Evolutionary conservation across 441 rosid genomes (phyloP).

Genomic region (Viola pubescens): DNA sequence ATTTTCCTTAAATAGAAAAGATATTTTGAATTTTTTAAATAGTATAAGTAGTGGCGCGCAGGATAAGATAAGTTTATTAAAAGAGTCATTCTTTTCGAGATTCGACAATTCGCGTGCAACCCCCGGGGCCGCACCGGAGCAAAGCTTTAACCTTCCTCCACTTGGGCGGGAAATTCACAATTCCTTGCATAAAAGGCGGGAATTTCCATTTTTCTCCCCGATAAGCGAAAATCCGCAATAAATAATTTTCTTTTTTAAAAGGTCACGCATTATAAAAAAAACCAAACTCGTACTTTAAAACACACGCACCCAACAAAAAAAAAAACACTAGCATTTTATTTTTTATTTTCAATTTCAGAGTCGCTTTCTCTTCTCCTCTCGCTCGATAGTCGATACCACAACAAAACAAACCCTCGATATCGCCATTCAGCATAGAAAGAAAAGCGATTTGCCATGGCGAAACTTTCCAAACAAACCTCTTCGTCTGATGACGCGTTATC

Average conservation of each 20-base stretch:
- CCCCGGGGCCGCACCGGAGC: no score
- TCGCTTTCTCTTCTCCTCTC: not conserved
- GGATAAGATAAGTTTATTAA: not conserved
- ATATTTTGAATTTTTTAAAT: no score
- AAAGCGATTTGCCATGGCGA: conserved; percentile 38
- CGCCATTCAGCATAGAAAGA: conserved; percentile 5
- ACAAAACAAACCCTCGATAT: conserved; percentile 38
- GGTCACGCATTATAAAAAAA: no score
- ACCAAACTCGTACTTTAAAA: no score
- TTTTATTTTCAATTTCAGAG: not conserved
- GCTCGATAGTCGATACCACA: conserved; percentile 9
- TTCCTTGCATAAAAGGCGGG: conserved; percentile 39
- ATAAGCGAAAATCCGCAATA: conserved; percentile 1
- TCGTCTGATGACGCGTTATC: conserved; percentile 68
- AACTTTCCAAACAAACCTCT: conserved; percentile 40
- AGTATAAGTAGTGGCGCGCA: not conserved
- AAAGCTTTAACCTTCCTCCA: no score
- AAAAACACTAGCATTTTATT: not conserved
- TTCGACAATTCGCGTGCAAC: no score
- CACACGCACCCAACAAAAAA: not conserved
- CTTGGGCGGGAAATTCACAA: conserved; percentile 24
- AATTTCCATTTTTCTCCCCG: conserved; percentile 21
- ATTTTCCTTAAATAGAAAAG: no score
- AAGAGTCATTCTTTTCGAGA: no score
- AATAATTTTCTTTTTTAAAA: not conserved